These are phyloP conservation scores for Iris pallida DNA, from an alignment of 116 monocot genomes.

Conservation along the genomic window DNA sequence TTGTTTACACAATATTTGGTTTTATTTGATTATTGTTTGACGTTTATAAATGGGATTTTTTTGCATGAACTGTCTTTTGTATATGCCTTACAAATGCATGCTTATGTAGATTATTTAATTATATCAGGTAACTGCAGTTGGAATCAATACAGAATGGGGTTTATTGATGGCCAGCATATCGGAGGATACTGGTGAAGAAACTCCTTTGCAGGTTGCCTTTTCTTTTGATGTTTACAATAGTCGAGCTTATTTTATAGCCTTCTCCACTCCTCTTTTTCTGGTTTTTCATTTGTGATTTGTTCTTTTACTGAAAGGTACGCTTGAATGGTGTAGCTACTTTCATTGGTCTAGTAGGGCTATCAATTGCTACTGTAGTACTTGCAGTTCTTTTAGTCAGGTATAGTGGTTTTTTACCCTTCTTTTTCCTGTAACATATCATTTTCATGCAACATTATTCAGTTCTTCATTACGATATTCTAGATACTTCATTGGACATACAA, in stretches of 20 bases:
- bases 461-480: slow-evolving; percentile 27
- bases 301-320: slow-evolving; percentile 73
- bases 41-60: no score
- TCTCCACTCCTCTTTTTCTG: no score
- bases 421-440: neutral
- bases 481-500: slow-evolving; percentile 79
- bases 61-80: no score
- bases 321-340: slow-evolving; percentile 98
- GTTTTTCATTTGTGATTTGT: slow-evolving; percentile 14
- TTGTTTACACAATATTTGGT: no score
- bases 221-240: neutral
- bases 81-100: no score
- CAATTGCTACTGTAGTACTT: slow-evolving; percentile 76
- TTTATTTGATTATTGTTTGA: no score
- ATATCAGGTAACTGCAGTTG: slow-evolving; percentile 88
- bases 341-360: slow-evolving; percentile 81
- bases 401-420: neutral
- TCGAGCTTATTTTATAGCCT: no score
- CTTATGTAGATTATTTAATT: slow-evolving; percentile 2
- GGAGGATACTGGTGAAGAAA: slow-evolving; percentile 96
- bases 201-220: slow-evolving; percentile 86
- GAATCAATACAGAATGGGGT: slow-evolving; percentile 99
- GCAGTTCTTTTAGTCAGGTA: slow-evolving; percentile 82
- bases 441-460: neutral
- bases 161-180: slow-evolving; percentile 96